Conservation (phyloP, 768 basidiomycete species). For the Amanita polypyramis region DNA sequence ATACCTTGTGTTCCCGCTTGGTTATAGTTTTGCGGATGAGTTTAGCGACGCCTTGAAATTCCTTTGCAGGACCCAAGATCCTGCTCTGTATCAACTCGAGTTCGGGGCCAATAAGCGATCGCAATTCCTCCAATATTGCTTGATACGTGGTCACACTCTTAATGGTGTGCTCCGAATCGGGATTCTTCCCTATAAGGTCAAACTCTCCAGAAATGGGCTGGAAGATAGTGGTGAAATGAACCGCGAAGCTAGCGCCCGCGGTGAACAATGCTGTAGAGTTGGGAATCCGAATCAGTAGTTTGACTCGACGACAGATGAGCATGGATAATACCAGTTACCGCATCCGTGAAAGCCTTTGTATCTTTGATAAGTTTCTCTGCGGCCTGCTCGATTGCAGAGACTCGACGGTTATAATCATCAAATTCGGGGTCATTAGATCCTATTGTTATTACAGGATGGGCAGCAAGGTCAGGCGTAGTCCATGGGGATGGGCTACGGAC, state of each 20-base stretch:
- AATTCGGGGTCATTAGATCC: constrained; percentile 85
- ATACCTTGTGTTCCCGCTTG: constrained; percentile 93
- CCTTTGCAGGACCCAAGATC: constrained; percentile 79
- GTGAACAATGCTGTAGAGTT: constrained; percentile 48
- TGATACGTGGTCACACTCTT: constrained; percentile 67
- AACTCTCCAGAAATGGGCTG: constrained; percentile 67
- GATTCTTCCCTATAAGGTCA: constrained; percentile 69
- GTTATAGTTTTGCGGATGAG: constrained; percentile 87
- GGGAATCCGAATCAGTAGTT: not conserved
- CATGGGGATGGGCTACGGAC: constrained; percentile 12
- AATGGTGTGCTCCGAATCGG: constrained; percentile 68
- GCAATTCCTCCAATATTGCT: constrained; percentile 72
- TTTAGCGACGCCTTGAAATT: constrained; percentile 81
- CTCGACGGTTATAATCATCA: constrained; percentile 77
- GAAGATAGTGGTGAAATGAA: constrained; percentile 54
- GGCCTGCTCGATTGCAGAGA: constrained; percentile 64
- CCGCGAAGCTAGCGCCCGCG: constrained; percentile 49
- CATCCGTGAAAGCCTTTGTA: constrained; percentile 76
- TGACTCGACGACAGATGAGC: not conserved
- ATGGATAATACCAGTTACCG: constrained; percentile 47
- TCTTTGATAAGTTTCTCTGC: constrained; percentile 91
- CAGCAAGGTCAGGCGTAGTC: not conserved
- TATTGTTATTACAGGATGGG: constrained; percentile 11
- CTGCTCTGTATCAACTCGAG: constrained; percentile 89
- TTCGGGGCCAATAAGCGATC: constrained; percentile 72